phyloP scores from a whole-genome alignment of 108 stramenopile species.

The Skeletonema marinoi region DNA sequence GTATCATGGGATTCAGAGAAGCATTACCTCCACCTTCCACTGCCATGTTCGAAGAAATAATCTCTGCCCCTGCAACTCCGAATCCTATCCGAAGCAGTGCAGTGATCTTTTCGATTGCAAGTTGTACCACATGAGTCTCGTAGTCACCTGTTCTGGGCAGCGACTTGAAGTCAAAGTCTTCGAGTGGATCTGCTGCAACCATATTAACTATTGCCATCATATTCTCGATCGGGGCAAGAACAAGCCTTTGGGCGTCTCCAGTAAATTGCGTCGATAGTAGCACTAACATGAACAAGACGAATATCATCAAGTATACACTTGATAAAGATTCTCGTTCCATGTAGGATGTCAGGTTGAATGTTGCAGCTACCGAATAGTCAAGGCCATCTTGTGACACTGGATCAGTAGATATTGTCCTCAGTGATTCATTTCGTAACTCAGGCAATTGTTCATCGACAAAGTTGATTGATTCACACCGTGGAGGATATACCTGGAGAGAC shows the following conservation, averaged over 20 bases:
- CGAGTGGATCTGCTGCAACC: slow-evolving; percentile 63
- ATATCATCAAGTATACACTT: slow-evolving; percentile 57
- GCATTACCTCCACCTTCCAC: slow-evolving; percentile 72
- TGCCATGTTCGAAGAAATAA: slow-evolving; percentile 93
- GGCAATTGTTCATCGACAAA: slow-evolving; percentile 20
- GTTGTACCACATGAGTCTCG: slow-evolving; percentile 47
- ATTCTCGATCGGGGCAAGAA: slow-evolving; percentile 72
- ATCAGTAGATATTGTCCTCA: slow-evolving; percentile 29
- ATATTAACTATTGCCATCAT: slow-evolving; percentile 69
- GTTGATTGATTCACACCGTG: slow-evolving; percentile 42
- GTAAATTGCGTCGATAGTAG: slow-evolving; percentile 58
- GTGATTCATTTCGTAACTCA: slow-evolving; percentile 15
- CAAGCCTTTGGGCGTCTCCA: slow-evolving; percentile 69
- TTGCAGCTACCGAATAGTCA: slow-evolving; percentile 42
- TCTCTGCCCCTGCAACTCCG: slow-evolving; percentile 90
- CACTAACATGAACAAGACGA: slow-evolving; percentile 66
- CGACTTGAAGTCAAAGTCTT: slow-evolving; percentile 52
- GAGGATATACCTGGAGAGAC: slow-evolving; percentile 33
- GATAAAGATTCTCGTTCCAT: slow-evolving; percentile 40
- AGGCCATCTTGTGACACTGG: slow-evolving; percentile 22
- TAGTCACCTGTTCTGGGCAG: slow-evolving; percentile 42
- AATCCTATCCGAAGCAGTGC: slow-evolving; percentile 49
- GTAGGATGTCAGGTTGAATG: slow-evolving; percentile 46
- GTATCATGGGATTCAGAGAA: slow-evolving; percentile 91
- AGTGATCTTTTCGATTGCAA: slow-evolving; percentile 54